Base-by-base conservation (phyloP, 1,139 yeast species). In the Hemisphaericaspora subhashii region DNA sequence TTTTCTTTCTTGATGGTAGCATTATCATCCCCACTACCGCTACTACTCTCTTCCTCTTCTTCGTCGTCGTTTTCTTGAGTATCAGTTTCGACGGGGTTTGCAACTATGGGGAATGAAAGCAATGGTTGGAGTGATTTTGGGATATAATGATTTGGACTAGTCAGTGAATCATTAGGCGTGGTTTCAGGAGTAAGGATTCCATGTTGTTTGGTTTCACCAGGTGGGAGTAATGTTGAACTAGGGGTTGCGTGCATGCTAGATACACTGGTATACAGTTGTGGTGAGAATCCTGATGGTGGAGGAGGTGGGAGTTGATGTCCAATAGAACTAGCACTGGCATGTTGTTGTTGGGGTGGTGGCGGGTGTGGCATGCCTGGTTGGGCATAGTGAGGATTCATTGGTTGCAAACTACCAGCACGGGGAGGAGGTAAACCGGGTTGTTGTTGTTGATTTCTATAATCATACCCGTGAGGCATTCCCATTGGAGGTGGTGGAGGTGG, bases 41-140 rank as follows among this genome's bases (percentile, higher is more conserved):
- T 24, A 9, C 5, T 23, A 8, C 16, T 37, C 4, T 31, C 37
- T 7, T 7, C 20, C 2, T 8, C 13, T 4, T 15, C 32, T 7
- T 22, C 36, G 2, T 23, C 33, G 6, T 28, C 39, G 4, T n/a
- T 31, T 8, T 25, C 30, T 9, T 26, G 20, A 23, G 14, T 25
- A 3, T 27, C 34, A 12, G 27, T 17, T 3, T 32, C 20, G 16
- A 29, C 16, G 10, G 26, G 30, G 12, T 39, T 35, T 3, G 47
- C 48, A 9, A 33, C 25, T 34, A 52, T 43, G 2, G 62, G 61
- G 36, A 57, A 56, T 3, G 59, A 55, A 22, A 58, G 44, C 28
- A 58, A 45, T 2, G 62, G 62, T 39, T 58, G 61, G 27, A 58
- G 46, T n/a, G 58, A 55, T 37, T 55, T 57, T 13, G 62, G 62